Evolutionary conservation across 352 stramenopile species (phyloP), one percentile per base, ranked within the genome.

Genomic region (Phytophthora tentaculata): DNA sequence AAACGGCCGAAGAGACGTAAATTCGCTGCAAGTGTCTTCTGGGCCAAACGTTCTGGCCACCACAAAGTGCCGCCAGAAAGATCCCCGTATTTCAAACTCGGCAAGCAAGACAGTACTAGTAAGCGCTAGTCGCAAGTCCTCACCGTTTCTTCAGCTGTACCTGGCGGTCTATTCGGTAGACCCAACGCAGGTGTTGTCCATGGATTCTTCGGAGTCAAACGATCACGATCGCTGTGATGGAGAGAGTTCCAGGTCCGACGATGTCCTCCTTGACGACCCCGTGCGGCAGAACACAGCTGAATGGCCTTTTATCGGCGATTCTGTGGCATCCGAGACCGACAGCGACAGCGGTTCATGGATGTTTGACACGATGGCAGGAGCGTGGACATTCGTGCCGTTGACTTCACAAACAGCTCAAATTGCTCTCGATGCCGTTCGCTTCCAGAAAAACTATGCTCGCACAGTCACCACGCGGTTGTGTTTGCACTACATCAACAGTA

Each of bases 401-500:
- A 73, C 60, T 4, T 35, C 22, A 19, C 28, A 71, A 22, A 71
- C 52, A 2, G 50, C 59, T 3, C 75, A 75, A 61, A 47, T 71
- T 23, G 75, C 76, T 16, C 71, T 84, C 7, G 70, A 80, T 28
- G 64, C 75, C 7, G 73, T 86, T 16, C 66, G 78, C 3, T 82
- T 81, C 58, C 65, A 64, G 20, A 63, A 51, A 41, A 86, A 86
- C 54, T 86, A 86, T 56, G 67, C 66, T 39, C 60, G 54, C 10
- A 29, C 55, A 16, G 62, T 84, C 23, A 77, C 55, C 14, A 72
- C 67, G n/a, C 67, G 67, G 0, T 23, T 86, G 17, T 86, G 78
- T 47, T 50, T 86, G 16, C 62, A 86, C 61, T 74, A 76, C 57
- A 65, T 86, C 55, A 79, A 79, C 64, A 32, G 50, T 14, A 75